Evolutionary conservation across 2,329 filamentous ascomycete genomes (phyloP), one percentile per base, ranked within the genome.

Genomic region (Exophiala lecanii-corni): DNA sequence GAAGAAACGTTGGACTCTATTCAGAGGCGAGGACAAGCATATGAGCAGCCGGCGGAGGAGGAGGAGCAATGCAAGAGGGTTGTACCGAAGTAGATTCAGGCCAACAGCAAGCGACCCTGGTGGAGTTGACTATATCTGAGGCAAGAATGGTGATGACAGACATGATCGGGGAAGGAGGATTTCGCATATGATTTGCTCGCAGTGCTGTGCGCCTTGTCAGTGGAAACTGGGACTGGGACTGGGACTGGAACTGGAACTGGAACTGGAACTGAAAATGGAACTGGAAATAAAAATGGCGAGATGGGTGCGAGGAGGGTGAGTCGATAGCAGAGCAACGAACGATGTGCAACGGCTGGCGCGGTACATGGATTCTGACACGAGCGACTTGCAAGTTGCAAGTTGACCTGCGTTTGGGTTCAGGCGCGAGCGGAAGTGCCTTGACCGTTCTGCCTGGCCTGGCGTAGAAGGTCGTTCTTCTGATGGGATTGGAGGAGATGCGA

Each of bases 41-140:
- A 46, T 51, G 45, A 46, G 39, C 41, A 37, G 39, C 5, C 32
- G 21, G 26, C 25, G 33, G 21, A 41, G 39, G 41, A 44, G 49
- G 44, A 41, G 26, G 42, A 28, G 33, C 15, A 17, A 37, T 26
- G 35, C 25, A 36, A n/a, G n/a, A n/a, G n/a, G n/a, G n/a, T n/a
- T n/a, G n/a, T 36, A 28, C 25, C 19, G 39, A 43, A 25, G 36
- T 36, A 33, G 33, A 41, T 35, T 49, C 45, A 51, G 49, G 49
- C 49, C 21, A 46, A 42, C 49, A 48, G 36, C 42, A 39, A 44
- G 39, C 37, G 19, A 45, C 25, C 30, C 36, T 18, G 33, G 40
- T 40, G 31, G 33, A 43, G 42, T 42, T 32, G 38, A 21, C 21
- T 15, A 20, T 28, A 36, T 20, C 9, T 9, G 13, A 13, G 9